Evolutionary conservation across 768 basidiomycete genomes (phyloP).

Genomic region (Leccinum incarnatum): DNA sequence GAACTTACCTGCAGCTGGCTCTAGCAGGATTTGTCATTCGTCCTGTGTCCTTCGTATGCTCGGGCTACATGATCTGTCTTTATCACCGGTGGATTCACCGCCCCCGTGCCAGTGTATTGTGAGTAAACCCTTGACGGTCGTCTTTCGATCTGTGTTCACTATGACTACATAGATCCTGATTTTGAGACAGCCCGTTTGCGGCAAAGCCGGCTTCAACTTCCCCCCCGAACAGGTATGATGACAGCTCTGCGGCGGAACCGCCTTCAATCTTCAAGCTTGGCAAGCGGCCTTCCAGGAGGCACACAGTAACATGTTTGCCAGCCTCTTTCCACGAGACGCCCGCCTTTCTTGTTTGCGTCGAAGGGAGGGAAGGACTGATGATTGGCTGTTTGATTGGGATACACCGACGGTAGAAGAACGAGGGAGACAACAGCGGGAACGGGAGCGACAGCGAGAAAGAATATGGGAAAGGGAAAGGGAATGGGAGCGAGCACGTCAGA

Average conservation of each 20-base stretch:
- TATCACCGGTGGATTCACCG: conserved; percentile 37
- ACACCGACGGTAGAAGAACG: conserved; percentile 8
- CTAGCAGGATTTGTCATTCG: conserved; percentile 51
- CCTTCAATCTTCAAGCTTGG: conserved; percentile 33
- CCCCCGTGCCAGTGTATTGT: conserved; percentile 65
- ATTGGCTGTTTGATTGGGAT: conserved; percentile 22
- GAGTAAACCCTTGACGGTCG: conserved; percentile 17
- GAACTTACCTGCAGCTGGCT: too few species aligned
- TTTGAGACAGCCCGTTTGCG: conserved; percentile 47
- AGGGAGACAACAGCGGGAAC: conserved; percentile 5
- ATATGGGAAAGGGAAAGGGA: conserved; percentile 18
- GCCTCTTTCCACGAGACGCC: conserved; percentile 64
- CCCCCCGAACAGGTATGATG: conserved; percentile 34
- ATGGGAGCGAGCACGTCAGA: conserved; percentile 15
- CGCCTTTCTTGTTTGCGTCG: conserved; percentile 65
- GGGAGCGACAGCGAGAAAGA: conserved; percentile 13
- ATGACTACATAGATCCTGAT: conserved; percentile 44
- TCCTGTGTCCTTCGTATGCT: conserved; percentile 51
- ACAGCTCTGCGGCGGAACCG: conserved; percentile 32
- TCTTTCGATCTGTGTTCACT: neutral
- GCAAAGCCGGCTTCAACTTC: conserved; percentile 52
- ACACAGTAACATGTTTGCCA: conserved; percentile 44
- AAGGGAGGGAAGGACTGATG: conserved; percentile 10
- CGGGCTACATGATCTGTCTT: conserved; percentile 55
- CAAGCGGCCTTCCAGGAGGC: conserved; percentile 29